Conservation (phyloP, 768 basidiomycete genomes). For the Candolleomyces aberdarensis region DNA sequence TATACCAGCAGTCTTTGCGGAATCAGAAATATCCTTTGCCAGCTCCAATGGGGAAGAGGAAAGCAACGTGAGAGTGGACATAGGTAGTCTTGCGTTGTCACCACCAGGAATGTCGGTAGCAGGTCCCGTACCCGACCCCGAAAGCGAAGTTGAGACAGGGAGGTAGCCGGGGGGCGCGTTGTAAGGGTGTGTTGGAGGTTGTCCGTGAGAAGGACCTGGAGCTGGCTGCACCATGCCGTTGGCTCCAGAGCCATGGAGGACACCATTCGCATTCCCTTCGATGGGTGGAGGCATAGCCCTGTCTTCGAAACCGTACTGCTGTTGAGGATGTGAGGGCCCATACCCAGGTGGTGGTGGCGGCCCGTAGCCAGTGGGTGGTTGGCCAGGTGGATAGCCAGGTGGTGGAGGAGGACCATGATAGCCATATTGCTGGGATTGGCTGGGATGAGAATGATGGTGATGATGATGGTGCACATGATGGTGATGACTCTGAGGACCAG, state of each 20-base stretch:
- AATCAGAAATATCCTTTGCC: slow-evolving; percentile 2
- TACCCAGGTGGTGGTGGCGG: background rate
- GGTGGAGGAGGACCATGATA: background rate
- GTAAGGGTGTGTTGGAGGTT: slow-evolving; percentile 7
- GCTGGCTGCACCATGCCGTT: background rate
- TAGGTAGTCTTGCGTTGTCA: background rate
- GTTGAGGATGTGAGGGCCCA: slow-evolving; percentile 9
- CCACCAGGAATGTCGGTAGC: background rate
- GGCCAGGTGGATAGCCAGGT: background rate
- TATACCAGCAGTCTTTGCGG: background rate
- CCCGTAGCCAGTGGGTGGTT: background rate
- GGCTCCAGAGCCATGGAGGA: background rate
- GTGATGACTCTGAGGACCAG: background rate
- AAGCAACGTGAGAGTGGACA: background rate
- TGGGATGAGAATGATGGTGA: slow-evolving; percentile 4
- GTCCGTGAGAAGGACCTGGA: background rate
- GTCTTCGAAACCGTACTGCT: background rate
- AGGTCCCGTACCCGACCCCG: background rate
- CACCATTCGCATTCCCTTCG: background rate
- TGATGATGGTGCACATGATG: slow-evolving; percentile 6
- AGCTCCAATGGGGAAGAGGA: slow-evolving; percentile 9
- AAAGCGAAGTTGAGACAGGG: background rate
- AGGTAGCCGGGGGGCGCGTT: slow-evolving; percentile 6
- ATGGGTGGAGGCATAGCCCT: background rate
- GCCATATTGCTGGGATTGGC: background rate